Evolutionary conservation across 176 grass and related monocot species (phyloP).

Genomic region (Ensete glaucum): DNA sequence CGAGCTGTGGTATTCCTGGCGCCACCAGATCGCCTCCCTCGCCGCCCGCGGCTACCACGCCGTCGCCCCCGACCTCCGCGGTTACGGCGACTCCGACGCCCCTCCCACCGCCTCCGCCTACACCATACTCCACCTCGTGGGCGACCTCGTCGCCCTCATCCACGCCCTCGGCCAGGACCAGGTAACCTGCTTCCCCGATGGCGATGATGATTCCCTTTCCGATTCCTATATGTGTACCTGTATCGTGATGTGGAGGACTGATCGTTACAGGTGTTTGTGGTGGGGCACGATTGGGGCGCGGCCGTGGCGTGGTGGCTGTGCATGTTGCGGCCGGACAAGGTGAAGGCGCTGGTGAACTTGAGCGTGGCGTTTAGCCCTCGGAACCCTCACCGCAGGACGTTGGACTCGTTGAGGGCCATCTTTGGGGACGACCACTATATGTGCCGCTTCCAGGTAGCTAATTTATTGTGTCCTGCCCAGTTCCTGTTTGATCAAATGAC

Average conservation of each 20-base stretch:
- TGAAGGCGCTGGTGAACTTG: slow-evolving; percentile 32
- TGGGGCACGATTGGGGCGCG: slow-evolving; percentile 47
- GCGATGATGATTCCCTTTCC: not conserved
- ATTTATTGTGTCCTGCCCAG: not conserved
- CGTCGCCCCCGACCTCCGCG: slow-evolving; percentile 39
- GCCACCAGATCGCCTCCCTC: slow-evolving; percentile 35
- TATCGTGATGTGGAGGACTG: not conserved
- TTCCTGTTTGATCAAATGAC: not conserved
- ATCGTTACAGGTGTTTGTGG: slow-evolving; percentile 33
- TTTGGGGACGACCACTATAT: slow-evolving; percentile 39
- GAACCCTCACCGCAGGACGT: slow-evolving; percentile 16
- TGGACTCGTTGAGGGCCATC: slow-evolving; percentile 24
- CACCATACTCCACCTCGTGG: slow-evolving; percentile 38
- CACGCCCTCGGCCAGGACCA: slow-evolving; percentile 30
- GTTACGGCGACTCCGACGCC: slow-evolving; percentile 35
- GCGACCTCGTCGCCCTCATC: slow-evolving; percentile 44
- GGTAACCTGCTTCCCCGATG: not conserved
- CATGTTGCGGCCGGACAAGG: slow-evolving; percentile 43
- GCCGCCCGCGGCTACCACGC: slow-evolving; percentile 26
- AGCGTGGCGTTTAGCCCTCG: slow-evolving; percentile 34
- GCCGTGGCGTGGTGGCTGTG: slow-evolving; percentile 31
- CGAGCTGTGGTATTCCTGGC: slow-evolving; percentile 46
- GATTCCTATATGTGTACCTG: no score
- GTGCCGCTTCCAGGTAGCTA: slow-evolving; percentile 39
- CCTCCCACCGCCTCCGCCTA: slow-evolving; percentile 14